These are phyloP conservation scores for Asparagopsis taxiformis DNA, from an alignment of 31 red algal genomes.

Conservation along the genomic window DNA sequence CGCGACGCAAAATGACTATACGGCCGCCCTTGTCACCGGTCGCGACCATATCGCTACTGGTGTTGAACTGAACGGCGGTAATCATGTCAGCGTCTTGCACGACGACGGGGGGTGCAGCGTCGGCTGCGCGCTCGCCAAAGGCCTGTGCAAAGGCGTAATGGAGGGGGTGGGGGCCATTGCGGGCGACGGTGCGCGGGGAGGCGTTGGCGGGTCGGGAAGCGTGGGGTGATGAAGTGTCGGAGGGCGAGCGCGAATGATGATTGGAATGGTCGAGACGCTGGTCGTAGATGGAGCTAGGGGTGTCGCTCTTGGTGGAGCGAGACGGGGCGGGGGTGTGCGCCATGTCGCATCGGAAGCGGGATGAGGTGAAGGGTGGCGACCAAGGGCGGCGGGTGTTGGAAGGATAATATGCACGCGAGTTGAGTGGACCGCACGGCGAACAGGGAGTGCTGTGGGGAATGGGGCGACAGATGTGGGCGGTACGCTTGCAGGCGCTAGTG, in stretches of 20 bases:
- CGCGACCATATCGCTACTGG: conserved; percentile 66
- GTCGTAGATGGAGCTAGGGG: too few species aligned
- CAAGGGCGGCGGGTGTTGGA: too few species aligned
- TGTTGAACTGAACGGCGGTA: conserved; percentile 57
- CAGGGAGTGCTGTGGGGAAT: too few species aligned
- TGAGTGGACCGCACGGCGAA: too few species aligned
- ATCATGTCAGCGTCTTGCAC: conserved; percentile 81
- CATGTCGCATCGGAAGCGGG: too few species aligned
- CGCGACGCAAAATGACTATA: conserved; percentile 72
- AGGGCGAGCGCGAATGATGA: background rate
- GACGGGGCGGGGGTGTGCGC: too few species aligned
- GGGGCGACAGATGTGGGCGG: too few species aligned
- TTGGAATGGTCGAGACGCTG: too few species aligned
- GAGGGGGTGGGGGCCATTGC: conserved; percentile 31
- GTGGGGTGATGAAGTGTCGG: background rate
- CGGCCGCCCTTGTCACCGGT: conserved; percentile 79
- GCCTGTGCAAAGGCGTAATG: conserved; percentile 73
- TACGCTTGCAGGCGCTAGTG: too few species aligned
- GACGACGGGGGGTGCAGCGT: background rate
- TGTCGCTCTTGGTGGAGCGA: too few species aligned
- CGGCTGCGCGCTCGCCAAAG: conserved; percentile 63
- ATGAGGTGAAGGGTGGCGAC: too few species aligned
- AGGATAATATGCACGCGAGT: too few species aligned
- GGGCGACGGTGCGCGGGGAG: conserved; percentile 21
- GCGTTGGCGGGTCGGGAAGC: background rate